phyloP scores from a whole-genome alignment of 2,329 filamentous ascomycete genomes.

The Aspergillus aculeatus region DNA sequence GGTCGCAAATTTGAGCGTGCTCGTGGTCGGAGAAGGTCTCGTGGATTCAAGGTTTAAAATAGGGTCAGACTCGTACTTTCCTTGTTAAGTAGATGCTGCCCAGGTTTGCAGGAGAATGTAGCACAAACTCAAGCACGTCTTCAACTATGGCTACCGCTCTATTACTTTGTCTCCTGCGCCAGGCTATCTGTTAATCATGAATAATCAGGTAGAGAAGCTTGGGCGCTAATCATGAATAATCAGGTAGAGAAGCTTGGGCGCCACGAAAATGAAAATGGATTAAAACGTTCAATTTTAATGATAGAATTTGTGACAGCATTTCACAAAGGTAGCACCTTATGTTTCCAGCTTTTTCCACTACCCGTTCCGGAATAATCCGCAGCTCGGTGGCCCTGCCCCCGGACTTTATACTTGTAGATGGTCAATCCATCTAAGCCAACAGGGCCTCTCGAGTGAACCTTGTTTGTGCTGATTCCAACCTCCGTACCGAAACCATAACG shows the following conservation, averaged over 20 bases:
- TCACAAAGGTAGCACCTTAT: slow-evolving; percentile 47
- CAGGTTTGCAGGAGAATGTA: not conserved
- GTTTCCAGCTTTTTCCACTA: slow-evolving; percentile 57
- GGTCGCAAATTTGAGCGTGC: slow-evolving; percentile 99
- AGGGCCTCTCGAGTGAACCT: slow-evolving; percentile 90
- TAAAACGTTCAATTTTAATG: slow-evolving; percentile 6
- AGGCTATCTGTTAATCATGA: not conserved
- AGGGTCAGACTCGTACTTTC: not conserved
- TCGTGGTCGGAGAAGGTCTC: slow-evolving; percentile 96
- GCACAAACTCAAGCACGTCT: not conserved
- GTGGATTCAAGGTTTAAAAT: slow-evolving; percentile 99
- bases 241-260: slow-evolving; percentile 13
- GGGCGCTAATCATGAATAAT: slow-evolving; percentile 6
- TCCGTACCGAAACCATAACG: slow-evolving; percentile 96
- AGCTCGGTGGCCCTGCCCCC: slow-evolving; percentile 79
- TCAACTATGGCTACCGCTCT: not conserved
- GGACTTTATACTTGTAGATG: slow-evolving; percentile 94
- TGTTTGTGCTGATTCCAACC: slow-evolving; percentile 97
- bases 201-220: slow-evolving; percentile 15
- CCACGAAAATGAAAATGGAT: slow-evolving; percentile 18
- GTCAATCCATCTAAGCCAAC: slow-evolving; percentile 92
- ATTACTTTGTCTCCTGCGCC: not conserved
- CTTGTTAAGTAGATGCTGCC: not conserved
- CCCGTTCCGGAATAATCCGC: slow-evolving; percentile 62
- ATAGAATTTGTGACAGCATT: not conserved